Conservation (phyloP, 1,284 basidiomycete genomes). For the Rhodotorula glutinis region DNA sequence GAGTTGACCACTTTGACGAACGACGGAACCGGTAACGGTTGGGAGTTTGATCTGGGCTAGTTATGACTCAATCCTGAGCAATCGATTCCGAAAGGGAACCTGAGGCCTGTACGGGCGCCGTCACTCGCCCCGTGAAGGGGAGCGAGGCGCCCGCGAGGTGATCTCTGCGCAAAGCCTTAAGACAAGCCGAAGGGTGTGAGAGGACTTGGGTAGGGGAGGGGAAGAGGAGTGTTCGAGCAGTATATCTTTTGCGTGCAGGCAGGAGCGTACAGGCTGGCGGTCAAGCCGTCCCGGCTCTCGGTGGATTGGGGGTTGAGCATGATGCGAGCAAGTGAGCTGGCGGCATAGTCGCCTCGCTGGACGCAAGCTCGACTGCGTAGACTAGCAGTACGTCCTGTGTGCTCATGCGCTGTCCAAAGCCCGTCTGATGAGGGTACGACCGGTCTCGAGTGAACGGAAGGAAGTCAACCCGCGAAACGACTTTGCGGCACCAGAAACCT, state of each 20-base stretch:
- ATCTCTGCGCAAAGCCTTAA: slow-evolving; percentile 36
- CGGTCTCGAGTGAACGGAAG: neutral
- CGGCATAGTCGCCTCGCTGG: too few relatives aligned
- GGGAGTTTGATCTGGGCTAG: slow-evolving; percentile 15
- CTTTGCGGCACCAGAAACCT: neutral
- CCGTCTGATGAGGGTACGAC: too few relatives aligned
- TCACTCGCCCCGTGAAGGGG: neutral
- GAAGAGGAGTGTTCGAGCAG: neutral
- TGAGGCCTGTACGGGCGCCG: slow-evolving; percentile 11
- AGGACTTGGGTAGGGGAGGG: neutral
- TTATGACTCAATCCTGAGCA: slow-evolving; percentile 37
- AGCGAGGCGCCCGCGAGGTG: neutral
- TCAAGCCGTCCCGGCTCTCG: too few relatives aligned
- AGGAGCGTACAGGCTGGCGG: too few relatives aligned
- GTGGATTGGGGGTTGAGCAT: too few relatives aligned
- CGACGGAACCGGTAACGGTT: neutral
- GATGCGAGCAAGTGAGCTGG: too few relatives aligned
- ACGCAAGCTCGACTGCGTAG: too few relatives aligned
- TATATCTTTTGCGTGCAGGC: too few relatives aligned
- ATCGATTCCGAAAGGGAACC: slow-evolving; percentile 25
- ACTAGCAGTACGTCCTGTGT: too few relatives aligned
- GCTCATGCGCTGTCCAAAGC: too few relatives aligned
- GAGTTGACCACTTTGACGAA: neutral
- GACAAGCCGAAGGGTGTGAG: slow-evolving; percentile 20
- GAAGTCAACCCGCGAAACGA: neutral